Evolutionary conservation across 2,329 filamentous ascomycete species (phyloP).

Genomic region (Gliomastix tumulicola): DNA sequence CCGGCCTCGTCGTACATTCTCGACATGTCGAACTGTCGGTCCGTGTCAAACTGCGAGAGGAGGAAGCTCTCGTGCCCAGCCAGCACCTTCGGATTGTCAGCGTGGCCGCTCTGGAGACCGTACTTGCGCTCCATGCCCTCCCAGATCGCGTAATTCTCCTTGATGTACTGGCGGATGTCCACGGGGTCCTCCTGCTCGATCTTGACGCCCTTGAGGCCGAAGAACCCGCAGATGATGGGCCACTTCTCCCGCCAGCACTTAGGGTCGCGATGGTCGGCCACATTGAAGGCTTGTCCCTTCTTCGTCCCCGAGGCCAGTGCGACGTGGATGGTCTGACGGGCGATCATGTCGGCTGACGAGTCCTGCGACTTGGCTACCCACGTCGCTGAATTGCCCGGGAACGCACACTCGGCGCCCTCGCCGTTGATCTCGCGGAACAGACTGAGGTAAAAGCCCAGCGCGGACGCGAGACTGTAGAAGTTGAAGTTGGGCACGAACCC

Average conservation of each 20-base stretch:
- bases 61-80: slow-evolving; percentile 32
- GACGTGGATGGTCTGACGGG: slow-evolving; percentile 13
- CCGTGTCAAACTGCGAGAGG: slow-evolving; percentile 33
- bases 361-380: slow-evolving; percentile 29
- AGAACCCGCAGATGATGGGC: slow-evolving; percentile 13
- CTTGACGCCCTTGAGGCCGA: slow-evolving; percentile 15
- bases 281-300: slow-evolving; percentile 15
- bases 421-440: slow-evolving; percentile 26
- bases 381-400: slow-evolving; percentile 25
- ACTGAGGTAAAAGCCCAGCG: slow-evolving; percentile 26
- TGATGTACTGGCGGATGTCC: slow-evolving; percentile 24
- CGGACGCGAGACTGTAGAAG: slow-evolving; percentile 26
- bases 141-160: slow-evolving; percentile 20
- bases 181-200: slow-evolving; percentile 13
- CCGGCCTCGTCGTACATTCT: slow-evolving; percentile 28
- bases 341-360: slow-evolving; percentile 29
- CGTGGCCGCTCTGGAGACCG: slow-evolving; percentile 25
- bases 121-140: slow-evolving; percentile 22
- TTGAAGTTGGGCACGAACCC: slow-evolving; percentile 32
- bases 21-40: slow-evolving; percentile 34
- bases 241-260: slow-evolving; percentile 14
- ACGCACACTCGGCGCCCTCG: slow-evolving; percentile 25
- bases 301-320: slow-evolving; percentile 4
- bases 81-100: slow-evolving; percentile 23
- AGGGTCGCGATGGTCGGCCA: slow-evolving; percentile 10